Evolutionary conservation across 2,329 filamentous ascomycete species (phyloP).

Genomic region (Macroventuria anomochaeta): DNA sequence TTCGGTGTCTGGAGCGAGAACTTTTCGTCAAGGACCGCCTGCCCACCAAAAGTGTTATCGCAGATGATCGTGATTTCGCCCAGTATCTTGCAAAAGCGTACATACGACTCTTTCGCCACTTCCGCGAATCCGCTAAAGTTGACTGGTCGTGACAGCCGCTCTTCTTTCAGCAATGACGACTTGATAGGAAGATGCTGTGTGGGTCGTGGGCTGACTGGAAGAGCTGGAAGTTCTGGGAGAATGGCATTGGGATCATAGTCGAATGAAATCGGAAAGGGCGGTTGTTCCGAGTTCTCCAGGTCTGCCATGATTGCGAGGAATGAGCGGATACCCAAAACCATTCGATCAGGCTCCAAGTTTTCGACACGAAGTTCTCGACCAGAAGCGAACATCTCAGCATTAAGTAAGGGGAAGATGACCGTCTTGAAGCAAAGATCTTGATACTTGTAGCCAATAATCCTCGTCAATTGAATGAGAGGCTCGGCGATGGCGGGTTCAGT

Average conservation of each 20-base stretch:
- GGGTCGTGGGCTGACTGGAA: conserved; percentile 45
- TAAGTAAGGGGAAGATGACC: conserved; percentile 94
- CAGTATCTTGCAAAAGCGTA: conserved; percentile 90
- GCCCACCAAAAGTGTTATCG: conserved; percentile 95
- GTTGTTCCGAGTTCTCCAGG: conserved; percentile 82
- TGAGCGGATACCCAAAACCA: conserved; percentile 94
- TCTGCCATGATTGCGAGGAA: conserved; percentile 94
- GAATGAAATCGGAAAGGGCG: conserved; percentile 80
- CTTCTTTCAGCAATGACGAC: conserved; percentile 59
- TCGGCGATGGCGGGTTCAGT: conserved; percentile 86
- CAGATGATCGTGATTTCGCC: conserved; percentile 96
- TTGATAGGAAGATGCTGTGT: conserved; percentile 43
- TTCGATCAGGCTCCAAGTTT: conserved; percentile 91
- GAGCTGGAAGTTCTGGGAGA: conserved; percentile 42
- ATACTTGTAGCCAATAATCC: conserved; percentile 91
- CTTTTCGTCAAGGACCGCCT: conserved; percentile 94
- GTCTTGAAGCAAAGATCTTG: conserved; percentile 91
- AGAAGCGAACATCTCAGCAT: conserved; percentile 83
- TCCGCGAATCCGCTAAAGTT: conserved; percentile 71
- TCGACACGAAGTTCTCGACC: conserved; percentile 84
- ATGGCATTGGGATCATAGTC: conserved; percentile 54
- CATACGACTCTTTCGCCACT: conserved; percentile 81
- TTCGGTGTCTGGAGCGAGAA: conserved; percentile 87
- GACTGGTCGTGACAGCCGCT: conserved; percentile 70
- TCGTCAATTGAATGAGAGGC: conserved; percentile 89